Evolutionary conservation across 371 early-diverging fungal genomes (phyloP).

Genomic region (Choanephora cucurbitarum): DNA sequence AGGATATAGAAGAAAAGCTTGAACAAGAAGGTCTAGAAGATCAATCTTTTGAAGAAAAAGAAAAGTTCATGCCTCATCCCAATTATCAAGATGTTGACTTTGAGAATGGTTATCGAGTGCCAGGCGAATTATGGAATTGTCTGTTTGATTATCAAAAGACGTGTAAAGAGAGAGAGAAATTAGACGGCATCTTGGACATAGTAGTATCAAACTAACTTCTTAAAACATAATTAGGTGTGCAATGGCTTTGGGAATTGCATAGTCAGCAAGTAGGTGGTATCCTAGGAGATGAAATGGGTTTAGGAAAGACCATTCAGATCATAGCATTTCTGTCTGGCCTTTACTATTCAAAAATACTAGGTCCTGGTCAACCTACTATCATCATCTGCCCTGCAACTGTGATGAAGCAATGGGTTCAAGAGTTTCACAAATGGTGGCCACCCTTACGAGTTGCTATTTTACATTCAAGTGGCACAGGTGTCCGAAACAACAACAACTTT

Average conservation of each 20-base stretch:
- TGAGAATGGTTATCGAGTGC: conserved; percentile 66
- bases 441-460: conserved; percentile 87
- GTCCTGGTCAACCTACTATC: conserved; percentile 61
- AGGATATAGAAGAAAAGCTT: conserved; percentile 5
- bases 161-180: too few relatives aligned
- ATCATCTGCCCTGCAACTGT: conserved; percentile 97
- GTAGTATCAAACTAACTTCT: neutral
- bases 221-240: conserved; percentile 51
- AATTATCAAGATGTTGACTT: conserved; percentile 59
- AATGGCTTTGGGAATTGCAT: conserved; percentile 95
- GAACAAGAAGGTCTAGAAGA: conserved; percentile 1
- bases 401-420: conserved; percentile 95
- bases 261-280: conserved; percentile 91
- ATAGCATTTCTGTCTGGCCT: conserved; percentile 81
- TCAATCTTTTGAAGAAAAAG: conserved; percentile 27
- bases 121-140: conserved; percentile 82
- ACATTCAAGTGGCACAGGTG: conserved; percentile 82
- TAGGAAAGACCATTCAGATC: conserved; percentile 97
- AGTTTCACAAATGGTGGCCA: conserved; percentile 97
- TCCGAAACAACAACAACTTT: conserved; percentile 35
- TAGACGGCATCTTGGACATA: too few relatives aligned
- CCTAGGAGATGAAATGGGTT: conserved; percentile 98
- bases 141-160: conserved; percentile 94
- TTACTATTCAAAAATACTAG: conserved; percentile 56
- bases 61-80: conserved; percentile 67